Conservation (phyloP, 306 rosid genomes). For the Parietaria judaica region DNA sequence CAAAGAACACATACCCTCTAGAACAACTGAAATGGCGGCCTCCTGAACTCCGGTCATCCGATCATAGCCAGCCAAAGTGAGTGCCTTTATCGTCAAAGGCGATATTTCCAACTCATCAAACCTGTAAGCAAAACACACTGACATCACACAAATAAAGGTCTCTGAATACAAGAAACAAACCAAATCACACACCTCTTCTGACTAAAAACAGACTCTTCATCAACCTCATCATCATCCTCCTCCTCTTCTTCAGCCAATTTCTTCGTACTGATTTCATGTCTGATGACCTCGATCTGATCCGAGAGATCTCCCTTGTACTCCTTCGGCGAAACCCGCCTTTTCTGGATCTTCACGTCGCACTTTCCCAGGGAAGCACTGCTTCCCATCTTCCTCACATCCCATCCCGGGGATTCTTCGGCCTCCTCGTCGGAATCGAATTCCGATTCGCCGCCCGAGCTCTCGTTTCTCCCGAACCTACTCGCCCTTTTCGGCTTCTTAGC, state of each 20-base stretch:
- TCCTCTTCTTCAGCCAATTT: constrained; percentile 27
- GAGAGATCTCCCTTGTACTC: constrained; percentile 38
- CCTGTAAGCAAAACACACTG: constrained; percentile 23
- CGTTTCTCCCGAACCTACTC: constrained; percentile 32
- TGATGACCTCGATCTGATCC: constrained; percentile 59
- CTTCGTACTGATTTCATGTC: constrained; percentile 47
- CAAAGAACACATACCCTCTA: constrained; percentile 45
- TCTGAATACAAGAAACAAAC: not conserved
- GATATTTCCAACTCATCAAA: constrained; percentile 85
- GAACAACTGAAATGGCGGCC: constrained; percentile 55
- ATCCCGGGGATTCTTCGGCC: not conserved
- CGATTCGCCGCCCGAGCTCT: constrained; percentile 36
- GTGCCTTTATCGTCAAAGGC: constrained; percentile 66
- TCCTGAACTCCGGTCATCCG: constrained; percentile 80
- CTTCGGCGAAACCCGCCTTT: constrained; percentile 45
- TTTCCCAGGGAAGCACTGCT: constrained; percentile 74
- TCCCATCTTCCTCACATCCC: constrained; percentile 35
- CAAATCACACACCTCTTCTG: constrained; percentile 45
- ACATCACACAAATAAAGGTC: not conserved
- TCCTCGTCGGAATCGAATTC: constrained; percentile 25
- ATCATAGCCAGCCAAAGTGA: constrained; percentile 62
- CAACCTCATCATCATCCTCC: constrained; percentile 13
- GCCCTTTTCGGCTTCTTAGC: constrained; percentile 19
- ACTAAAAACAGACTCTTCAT: constrained; percentile 38
- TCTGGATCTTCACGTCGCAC: constrained; percentile 53